Evolutionary conservation across 768 basidiomycete species (phyloP).

Genomic region (Pleurotus eryngii): DNA sequence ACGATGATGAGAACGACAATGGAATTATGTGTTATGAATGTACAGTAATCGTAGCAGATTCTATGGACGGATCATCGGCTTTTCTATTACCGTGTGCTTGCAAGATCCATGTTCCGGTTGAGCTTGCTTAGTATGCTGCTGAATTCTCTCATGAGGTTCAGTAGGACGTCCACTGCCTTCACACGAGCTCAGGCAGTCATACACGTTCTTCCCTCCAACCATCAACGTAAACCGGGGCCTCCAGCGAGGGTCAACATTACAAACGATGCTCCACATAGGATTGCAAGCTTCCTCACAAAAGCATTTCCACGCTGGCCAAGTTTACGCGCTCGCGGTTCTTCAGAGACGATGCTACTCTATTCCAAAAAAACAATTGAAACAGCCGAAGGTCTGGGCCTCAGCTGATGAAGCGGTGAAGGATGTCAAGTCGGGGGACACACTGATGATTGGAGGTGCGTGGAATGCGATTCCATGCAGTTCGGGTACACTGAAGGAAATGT

Average conservation of each 20-base stretch:
- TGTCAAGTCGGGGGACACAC: slow-evolving; percentile 72
- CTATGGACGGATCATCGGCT: neutral
- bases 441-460: slow-evolving; percentile 78
- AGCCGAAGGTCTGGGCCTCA: slow-evolving; percentile 74
- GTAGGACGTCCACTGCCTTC: neutral
- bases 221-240: neutral
- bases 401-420: slow-evolving; percentile 82
- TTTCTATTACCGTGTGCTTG: neutral
- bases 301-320: neutral
- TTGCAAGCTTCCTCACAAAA: neutral
- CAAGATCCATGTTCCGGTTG: slow-evolving; percentile 5
- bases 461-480: neutral
- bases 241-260: neutral
- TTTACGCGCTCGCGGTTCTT: slow-evolving; percentile 1
- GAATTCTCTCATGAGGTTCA: too few species aligned
- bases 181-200: neutral
- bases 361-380: slow-evolving; percentile 29
- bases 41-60: neutral
- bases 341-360: slow-evolving; percentile 10
- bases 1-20: slow-evolving; percentile 30
- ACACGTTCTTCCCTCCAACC: neutral
- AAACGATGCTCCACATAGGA: neutral
- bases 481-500: neutral
- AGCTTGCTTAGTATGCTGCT: too few species aligned
- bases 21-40: neutral